phyloP scores from a whole-genome alignment of 352 stramenopile genomes.

The Pythium vanterpoolii region DNA sequence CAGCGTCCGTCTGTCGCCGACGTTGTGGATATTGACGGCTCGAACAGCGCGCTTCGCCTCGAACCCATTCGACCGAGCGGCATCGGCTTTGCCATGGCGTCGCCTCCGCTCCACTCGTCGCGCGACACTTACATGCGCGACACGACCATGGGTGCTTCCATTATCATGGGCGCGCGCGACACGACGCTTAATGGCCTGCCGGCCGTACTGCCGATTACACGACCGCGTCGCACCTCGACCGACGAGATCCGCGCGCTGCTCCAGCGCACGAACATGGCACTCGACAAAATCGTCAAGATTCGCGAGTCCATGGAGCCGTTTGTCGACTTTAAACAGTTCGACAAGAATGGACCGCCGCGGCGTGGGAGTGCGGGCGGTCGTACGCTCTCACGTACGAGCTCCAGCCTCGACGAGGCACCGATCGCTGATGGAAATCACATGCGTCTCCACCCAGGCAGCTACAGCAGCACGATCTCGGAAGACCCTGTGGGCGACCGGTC shows the following conservation, averaged over 20 bases:
- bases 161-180: constrained; percentile 15
- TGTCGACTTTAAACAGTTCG: constrained; percentile 81
- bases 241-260: constrained; percentile 76
- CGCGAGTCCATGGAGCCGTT: constrained; percentile 80
- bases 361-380: constrained; percentile 1
- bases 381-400: constrained; percentile 16
- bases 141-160: constrained; percentile 10
- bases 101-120: constrained; percentile 9
- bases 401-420: constrained; percentile 18
- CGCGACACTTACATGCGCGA: constrained; percentile 4
- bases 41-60: constrained; percentile 20
- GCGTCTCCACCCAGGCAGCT: constrained; percentile 43
- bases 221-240: constrained; percentile 43
- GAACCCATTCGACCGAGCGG: constrained; percentile 24
- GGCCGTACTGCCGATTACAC: neutral
- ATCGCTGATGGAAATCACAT: constrained; percentile 11
- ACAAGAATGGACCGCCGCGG: constrained; percentile 28
- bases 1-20: neutral
- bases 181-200: constrained; percentile 2
- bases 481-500: constrained; percentile 34
- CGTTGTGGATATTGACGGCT: constrained; percentile 23
- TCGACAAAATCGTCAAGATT: constrained; percentile 84
- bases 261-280: constrained; percentile 55
- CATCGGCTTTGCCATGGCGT: constrained; percentile 9
- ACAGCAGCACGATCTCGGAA: constrained; percentile 40